These are phyloP conservation scores for Ophiostoma novo-ulmi DNA, from an alignment of 2,329 filamentous ascomycete genomes.

Conservation along the genomic window DNA sequence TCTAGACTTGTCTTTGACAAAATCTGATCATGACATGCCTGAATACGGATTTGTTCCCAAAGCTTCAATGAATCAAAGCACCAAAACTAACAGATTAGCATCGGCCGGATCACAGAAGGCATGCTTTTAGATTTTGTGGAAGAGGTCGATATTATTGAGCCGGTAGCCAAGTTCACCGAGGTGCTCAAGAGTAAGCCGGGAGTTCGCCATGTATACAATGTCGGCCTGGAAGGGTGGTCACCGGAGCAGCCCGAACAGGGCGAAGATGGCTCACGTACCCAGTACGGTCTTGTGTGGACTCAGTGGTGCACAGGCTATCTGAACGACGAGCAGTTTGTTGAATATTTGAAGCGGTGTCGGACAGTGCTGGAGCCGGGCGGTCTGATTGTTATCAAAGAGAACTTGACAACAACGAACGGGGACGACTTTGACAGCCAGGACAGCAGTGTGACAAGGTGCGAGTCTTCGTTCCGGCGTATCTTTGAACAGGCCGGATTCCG, in stretches of 20 bases:
- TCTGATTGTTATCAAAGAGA: slow-evolving; percentile 75
- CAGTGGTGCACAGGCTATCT: slow-evolving; percentile 89
- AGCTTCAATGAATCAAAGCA: too few relatives aligned
- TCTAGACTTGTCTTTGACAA: not conserved
- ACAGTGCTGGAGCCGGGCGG: slow-evolving; percentile 39
- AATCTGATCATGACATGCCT: not conserved
- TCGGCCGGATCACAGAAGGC: slow-evolving; percentile 75
- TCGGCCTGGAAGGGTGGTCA: slow-evolving; percentile 68
- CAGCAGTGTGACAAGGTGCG: slow-evolving; percentile 70
- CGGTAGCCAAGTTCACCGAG: slow-evolving; percentile 72
- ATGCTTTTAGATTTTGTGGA: slow-evolving; percentile 60
- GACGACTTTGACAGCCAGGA: slow-evolving; percentile 74
- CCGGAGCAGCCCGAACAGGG: slow-evolving; percentile 32
- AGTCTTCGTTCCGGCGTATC: slow-evolving; percentile 63
- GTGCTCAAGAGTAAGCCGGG: slow-evolving; percentile 54
- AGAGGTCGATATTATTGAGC: slow-evolving; percentile 77
- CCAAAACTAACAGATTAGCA: slow-evolving; percentile 43
- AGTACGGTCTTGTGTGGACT: slow-evolving; percentile 79
- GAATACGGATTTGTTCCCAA: too few relatives aligned
- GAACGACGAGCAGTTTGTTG: slow-evolving; percentile 65
- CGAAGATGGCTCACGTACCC: slow-evolving; percentile 24
- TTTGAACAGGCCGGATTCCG: slow-evolving; percentile 65
- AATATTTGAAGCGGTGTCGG: slow-evolving; percentile 60
- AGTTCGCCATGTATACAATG: slow-evolving; percentile 59
- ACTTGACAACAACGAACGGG: slow-evolving; percentile 51